Base-by-base conservation (phyloP, 805 yeast species). In the Aciculoconidium aculeatum region DNA sequence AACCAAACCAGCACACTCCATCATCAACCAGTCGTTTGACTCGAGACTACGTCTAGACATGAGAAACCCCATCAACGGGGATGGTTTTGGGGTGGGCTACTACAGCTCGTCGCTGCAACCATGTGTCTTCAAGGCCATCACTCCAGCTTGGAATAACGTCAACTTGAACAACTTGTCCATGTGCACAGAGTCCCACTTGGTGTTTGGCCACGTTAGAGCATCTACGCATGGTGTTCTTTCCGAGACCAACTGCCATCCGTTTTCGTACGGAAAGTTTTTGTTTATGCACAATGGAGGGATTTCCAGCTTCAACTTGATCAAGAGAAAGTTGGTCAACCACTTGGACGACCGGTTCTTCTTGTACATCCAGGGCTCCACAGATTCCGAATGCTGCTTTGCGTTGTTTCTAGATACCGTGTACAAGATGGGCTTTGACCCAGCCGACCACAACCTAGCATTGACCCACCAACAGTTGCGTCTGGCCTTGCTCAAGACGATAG, bases 281-380 rank as follows among this genome's bases (percentile, higher is more conserved):
- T 92, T 92, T 53, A 92, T 92, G 98, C 98, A 92, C 57, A 92
- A 92, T 57, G 98, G 98, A 17, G 92, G 85, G 0, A 75, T 92
- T 14, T 67, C 88, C 7, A 75, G 75, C 35, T 92, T 90, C 53
- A 53, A 65, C 31, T 58, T 61, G 40, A 82, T 92, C 43, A 92
- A 92, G 57, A 70, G 92, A 36, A 69, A 58, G 35, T 63, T 92
- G 23, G 67, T 86, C 18, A 67, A 73, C 41, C 85, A 82, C 49
- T 65, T 92, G 25, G 74, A 74, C 23, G 96, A 92, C 51, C 77
- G 79, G 41, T 92, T 75, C 53, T 84, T 92, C 48, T 58, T 83
- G 13, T 67, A 65, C 24, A 74, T 92, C 23, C 96, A 92, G 51
- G 98, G 98, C 2, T 76, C 94, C 16, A 92, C 98, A 0, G 98